phyloP scores from a whole-genome alignment of 768 basidiomycete species.

The Pleurotus sapidus region DNA sequence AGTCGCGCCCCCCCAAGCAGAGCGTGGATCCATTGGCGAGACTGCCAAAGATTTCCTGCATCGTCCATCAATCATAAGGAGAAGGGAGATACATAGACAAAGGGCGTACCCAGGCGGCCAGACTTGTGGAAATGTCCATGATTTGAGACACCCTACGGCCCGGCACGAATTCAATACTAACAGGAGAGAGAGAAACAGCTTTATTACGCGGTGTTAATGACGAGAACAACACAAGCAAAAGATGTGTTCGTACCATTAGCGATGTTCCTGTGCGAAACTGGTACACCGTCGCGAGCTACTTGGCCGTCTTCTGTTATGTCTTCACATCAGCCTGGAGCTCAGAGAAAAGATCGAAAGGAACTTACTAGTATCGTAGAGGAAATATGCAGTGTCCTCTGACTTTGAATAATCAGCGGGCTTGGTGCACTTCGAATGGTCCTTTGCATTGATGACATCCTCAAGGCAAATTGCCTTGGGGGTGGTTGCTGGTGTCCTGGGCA shows the following conservation, averaged over 20 bases:
- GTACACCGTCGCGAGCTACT: slow-evolving; percentile 33
- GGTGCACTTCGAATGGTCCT: neutral
- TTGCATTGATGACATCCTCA: neutral
- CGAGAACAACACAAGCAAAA: neutral
- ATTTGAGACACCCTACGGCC: slow-evolving; percentile 55
- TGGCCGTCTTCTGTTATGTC: slow-evolving; percentile 24
- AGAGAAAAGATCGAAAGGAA: neutral
- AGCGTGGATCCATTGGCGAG: slow-evolving; percentile 51
- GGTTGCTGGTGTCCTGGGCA: neutral
- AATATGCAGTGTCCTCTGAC: slow-evolving; percentile 31
- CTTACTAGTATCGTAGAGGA: slow-evolving; percentile 37
- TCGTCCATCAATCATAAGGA: neutral
- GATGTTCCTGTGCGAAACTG: slow-evolving; percentile 38
- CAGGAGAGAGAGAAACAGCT: slow-evolving; percentile 28
- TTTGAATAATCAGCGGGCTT: slow-evolving; percentile 16
- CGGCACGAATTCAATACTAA: slow-evolving; percentile 55
- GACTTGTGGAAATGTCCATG: slow-evolving; percentile 63
- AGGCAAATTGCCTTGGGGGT: neutral
- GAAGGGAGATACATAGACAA: neutral
- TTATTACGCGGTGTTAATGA: neutral
- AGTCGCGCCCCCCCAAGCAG: slow-evolving; percentile 47
- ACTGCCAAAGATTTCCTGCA: slow-evolving; percentile 43
- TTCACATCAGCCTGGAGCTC: neutral
- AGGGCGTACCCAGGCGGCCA: slow-evolving; percentile 49
- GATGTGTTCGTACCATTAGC: slow-evolving; percentile 29